Evolutionary conservation across 2,329 filamentous ascomycete genomes (phyloP).

Genomic region (Aspergillus latus): DNA sequence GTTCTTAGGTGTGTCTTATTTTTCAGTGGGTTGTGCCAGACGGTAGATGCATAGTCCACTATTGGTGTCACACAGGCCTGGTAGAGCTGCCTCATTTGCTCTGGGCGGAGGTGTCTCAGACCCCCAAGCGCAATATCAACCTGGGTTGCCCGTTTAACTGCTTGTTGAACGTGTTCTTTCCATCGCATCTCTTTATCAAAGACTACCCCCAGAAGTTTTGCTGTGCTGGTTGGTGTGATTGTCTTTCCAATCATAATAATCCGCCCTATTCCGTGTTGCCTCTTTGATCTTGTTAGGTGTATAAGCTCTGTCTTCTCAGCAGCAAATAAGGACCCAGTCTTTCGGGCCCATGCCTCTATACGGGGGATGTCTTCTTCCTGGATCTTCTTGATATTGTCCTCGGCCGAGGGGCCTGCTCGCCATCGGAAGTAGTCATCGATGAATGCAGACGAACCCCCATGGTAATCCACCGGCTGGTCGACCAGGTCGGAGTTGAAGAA

Average conservation of each 20-base stretch:
- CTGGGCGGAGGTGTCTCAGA: conserved; percentile 23
- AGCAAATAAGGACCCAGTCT: conserved; percentile 28
- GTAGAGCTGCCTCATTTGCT: conserved; percentile 27
- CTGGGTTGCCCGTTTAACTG: conserved; percentile 21
- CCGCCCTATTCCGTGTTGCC: conserved; percentile 11
- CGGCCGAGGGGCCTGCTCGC: conserved; percentile 20
- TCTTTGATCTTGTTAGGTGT: conserved; percentile 27
- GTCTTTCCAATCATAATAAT: conserved; percentile 19
- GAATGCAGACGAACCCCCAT: conserved; percentile 32
- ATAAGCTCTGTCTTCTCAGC: conserved; percentile 34
- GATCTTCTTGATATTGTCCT: conserved; percentile 24
- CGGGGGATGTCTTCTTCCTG: conserved; percentile 25
- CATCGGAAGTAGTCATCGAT: conserved; percentile 31
- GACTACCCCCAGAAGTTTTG: conserved; percentile 29
- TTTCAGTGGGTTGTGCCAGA: conserved; percentile 22
- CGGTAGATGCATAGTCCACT: conserved; percentile 25
- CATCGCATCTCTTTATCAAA: conserved; percentile 25
- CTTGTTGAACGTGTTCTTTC: conserved; percentile 26
- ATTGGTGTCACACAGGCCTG: conserved; percentile 24
- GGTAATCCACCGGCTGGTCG: conserved; percentile 21
- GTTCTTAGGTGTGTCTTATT: too few species aligned
- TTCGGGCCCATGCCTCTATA: conserved; percentile 27
- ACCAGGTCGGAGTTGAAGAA: conserved; percentile 42
- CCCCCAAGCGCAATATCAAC: conserved; percentile 18
- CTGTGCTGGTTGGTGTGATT: conserved; percentile 18